phyloP scores from a whole-genome alignment of 2,329 filamentous ascomycete species.

The Bipolaris zeicola region DNA sequence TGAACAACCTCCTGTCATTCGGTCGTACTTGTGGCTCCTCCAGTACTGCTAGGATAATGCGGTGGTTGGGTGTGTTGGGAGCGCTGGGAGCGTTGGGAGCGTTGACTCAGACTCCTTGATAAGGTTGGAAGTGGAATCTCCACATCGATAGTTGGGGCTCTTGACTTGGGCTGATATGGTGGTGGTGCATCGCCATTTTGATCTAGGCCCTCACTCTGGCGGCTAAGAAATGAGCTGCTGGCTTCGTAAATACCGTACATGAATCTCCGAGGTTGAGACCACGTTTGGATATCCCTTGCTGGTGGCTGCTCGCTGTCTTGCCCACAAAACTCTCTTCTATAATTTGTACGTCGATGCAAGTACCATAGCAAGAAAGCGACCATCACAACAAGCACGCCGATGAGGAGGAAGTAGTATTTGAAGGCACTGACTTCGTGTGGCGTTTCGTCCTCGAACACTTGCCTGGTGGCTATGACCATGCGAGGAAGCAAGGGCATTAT shows the following conservation, averaged over 20 bases:
- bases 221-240: slow-evolving; percentile 22
- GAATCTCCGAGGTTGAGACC: slow-evolving; percentile 39
- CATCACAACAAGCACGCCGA: slow-evolving; percentile 58
- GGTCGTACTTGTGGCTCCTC: background rate
- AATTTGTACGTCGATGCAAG: slow-evolving; percentile 52
- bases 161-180: slow-evolving; percentile 57
- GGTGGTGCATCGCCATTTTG: slow-evolving; percentile 69
- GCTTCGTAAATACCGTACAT: slow-evolving; percentile 33
- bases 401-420: slow-evolving; percentile 62
- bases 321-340: slow-evolving; percentile 35
- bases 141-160: slow-evolving; percentile 22
- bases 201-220: slow-evolving; percentile 63
- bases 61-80: slow-evolving; percentile 40
- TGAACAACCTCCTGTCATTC: background rate
- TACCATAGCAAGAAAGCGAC: slow-evolving; percentile 52
- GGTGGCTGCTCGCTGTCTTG: slow-evolving; percentile 42
- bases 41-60: slow-evolving; percentile 39
- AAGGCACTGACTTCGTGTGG: slow-evolving; percentile 30
- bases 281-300: slow-evolving; percentile 46
- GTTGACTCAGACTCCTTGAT: slow-evolving; percentile 42
- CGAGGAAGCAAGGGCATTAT: background rate
- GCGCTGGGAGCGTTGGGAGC: slow-evolving; percentile 30
- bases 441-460: background rate
- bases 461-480: background rate
- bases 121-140: slow-evolving; percentile 49